Evolutionary conservation across 2,329 filamentous ascomycete genomes (phyloP).

Genomic region (Trichophyton benhamiae): DNA sequence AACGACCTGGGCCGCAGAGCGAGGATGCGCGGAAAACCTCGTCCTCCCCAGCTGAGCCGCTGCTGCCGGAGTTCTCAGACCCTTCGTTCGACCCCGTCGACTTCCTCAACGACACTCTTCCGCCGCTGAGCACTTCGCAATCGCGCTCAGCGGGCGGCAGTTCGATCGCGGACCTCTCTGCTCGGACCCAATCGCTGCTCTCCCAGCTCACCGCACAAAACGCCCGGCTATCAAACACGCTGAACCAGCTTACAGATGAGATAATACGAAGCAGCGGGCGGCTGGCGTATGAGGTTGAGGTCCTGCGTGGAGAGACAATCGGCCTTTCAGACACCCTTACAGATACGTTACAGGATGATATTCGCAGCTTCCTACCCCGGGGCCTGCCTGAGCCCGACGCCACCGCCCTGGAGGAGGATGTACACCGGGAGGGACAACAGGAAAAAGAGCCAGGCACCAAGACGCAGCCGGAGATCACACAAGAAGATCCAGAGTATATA

Average conservation of each 20-base stretch:
- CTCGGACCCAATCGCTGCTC: conserved; percentile 70
- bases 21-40: neutral
- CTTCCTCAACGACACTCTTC: conserved; percentile 71
- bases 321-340: conserved; percentile 67
- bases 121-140: conserved; percentile 46
- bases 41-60: conserved; percentile 55
- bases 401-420: conserved; percentile 5
- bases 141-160: conserved; percentile 37
- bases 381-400: conserved; percentile 19
- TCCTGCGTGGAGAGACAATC: conserved; percentile 76
- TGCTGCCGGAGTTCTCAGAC: conserved; percentile 61
- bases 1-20: neutral
- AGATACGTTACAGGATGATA: conserved; percentile 58
- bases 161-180: conserved; percentile 62
- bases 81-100: conserved; percentile 69
- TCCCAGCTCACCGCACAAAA: conserved; percentile 83
- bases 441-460: conserved; percentile 3
- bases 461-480: neutral
- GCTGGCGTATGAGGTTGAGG: conserved; percentile 86
- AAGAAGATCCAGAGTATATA: conserved; percentile 53
- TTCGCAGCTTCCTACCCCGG: conserved; percentile 56
- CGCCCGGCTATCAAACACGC: conserved; percentile 61
- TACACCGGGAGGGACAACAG: conserved; percentile 8
- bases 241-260: conserved; percentile 87
- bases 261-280: conserved; percentile 80